Evolutionary conservation across 148 eudicot species (phyloP).

Genomic region (Pharnaceum exiguum): DNA sequence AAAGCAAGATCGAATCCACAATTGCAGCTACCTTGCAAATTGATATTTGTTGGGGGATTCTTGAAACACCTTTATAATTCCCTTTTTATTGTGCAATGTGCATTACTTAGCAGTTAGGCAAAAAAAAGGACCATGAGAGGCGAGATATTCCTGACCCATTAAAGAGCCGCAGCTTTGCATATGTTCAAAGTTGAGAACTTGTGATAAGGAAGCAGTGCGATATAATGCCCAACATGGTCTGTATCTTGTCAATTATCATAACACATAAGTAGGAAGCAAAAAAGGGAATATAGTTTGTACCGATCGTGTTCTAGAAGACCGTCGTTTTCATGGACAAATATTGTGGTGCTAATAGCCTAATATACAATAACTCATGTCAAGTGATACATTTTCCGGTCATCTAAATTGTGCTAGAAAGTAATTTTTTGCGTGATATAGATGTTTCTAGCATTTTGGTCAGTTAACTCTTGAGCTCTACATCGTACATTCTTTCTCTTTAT

Average conservation of each 20-base stretch:
- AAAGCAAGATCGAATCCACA: conserved; percentile 14
- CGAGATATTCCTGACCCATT: neutral
- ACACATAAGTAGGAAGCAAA: too few species aligned
- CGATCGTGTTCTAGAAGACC: neutral
- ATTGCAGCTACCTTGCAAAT: neutral
- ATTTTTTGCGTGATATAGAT: conserved; percentile 9
- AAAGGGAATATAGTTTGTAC: too few species aligned
- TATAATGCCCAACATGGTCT: conserved; percentile 6
- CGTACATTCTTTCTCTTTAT: neutral
- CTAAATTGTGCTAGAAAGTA: neutral
- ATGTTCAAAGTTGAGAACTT: conserved; percentile 24
- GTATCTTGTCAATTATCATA: too few species aligned
- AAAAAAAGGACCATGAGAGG: conserved; percentile 24
- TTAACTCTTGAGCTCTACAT: too few species aligned
- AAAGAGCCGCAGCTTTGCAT: conserved; percentile 17
- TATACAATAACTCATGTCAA: conserved; percentile 19
- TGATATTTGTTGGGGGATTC: conserved; percentile 7
- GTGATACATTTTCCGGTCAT: conserved; percentile 16
- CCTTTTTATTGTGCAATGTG: neutral
- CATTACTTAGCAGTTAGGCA: conserved; percentile 8
- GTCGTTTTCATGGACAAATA: neutral
- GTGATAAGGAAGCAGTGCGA: conserved; percentile 19
- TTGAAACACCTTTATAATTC: neutral
- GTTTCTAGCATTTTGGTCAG: too few species aligned
- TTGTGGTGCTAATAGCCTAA: too few species aligned